Conservation (phyloP, 129 eudicot species). For the Gnaphalium uliginosum region DNA sequence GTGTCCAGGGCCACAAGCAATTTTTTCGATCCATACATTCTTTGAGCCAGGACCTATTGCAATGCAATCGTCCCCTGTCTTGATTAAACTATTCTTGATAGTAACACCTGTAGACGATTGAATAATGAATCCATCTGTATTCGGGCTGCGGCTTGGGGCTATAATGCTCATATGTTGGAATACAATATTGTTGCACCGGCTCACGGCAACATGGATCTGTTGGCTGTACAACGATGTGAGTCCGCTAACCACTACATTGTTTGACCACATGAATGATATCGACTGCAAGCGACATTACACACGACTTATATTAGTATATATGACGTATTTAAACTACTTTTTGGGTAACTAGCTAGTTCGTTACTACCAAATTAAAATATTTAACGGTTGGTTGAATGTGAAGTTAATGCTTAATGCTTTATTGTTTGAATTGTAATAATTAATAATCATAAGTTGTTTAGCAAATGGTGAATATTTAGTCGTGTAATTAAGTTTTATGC, state of each 20-base stretch:
- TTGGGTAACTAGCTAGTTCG: neutral
- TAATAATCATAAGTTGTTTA: too few species aligned
- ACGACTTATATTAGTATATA: neutral
- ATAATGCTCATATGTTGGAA: slow-evolving; percentile 45
- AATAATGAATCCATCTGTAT: slow-evolving; percentile 74
- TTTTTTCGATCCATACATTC: slow-evolving; percentile 63
- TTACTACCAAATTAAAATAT: too few species aligned
- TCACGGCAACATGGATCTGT: slow-evolving; percentile 51
- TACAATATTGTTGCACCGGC: slow-evolving; percentile 52
- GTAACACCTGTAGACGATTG: slow-evolving; percentile 62
- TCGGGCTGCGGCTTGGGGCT: slow-evolving; percentile 76
- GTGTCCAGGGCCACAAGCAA: slow-evolving; percentile 79
- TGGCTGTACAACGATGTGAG: slow-evolving; percentile 63
- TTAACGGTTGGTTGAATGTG: too few species aligned
- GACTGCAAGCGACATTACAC: slow-evolving; percentile 48
- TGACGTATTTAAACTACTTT: too few species aligned
- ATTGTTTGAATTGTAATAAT: too few species aligned
- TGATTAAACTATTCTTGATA: slow-evolving; percentile 37
- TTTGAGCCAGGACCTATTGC: slow-evolving; percentile 72
- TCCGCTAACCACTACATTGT: slow-evolving; percentile 53
- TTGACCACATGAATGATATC: slow-evolving; percentile 60
- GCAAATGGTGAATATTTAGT: too few species aligned
- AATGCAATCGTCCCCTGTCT: slow-evolving; percentile 73
- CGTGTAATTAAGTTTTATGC: too few species aligned
- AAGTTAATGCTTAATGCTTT: too few species aligned